These are phyloP conservation scores for Trichomonascaceae sp. DNA, from an alignment of 1,139 yeast genomes.

Conservation along the genomic window DNA sequence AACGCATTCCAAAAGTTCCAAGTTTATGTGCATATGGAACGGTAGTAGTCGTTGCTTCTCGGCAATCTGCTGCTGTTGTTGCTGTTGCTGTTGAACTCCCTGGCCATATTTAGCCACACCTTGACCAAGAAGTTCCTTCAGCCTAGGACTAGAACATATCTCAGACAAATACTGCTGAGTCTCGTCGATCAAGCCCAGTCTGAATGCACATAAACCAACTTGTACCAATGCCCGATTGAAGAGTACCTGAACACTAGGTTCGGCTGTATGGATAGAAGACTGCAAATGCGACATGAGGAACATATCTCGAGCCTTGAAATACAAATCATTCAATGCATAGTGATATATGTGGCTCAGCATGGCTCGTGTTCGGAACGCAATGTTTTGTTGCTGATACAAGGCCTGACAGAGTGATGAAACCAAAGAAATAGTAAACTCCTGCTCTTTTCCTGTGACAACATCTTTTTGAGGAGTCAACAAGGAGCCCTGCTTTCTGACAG, in stretches of 20 bases:
- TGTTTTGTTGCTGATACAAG: constrained; percentile 59
- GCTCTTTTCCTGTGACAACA: constrained; percentile 15
- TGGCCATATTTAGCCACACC: constrained; percentile 69
- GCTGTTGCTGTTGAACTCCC: constrained; percentile 10
- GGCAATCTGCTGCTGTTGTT: constrained; percentile 23
- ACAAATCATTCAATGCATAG: constrained; percentile 82
- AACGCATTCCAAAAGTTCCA: constrained; percentile 91
- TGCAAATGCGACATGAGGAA: constrained; percentile 81
- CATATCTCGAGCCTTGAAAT: constrained; percentile 80
- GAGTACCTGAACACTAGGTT: constrained; percentile 78
- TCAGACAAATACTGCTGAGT: constrained; percentile 85
- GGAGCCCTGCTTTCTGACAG: constrained; percentile 18
- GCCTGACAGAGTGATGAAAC: constrained; percentile 61
- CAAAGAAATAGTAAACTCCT: constrained; percentile 45
- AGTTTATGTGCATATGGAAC: constrained; percentile 96
- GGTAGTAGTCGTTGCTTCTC: constrained; percentile 87
- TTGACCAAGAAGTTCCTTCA: constrained; percentile 92
- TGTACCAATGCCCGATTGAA: constrained; percentile 95
- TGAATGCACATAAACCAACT: constrained; percentile 93
- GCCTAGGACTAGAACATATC: constrained; percentile 77
- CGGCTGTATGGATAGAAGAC: constrained; percentile 74
- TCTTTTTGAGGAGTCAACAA: constrained; percentile 30
- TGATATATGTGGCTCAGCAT: constrained; percentile 82
- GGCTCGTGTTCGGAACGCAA: constrained; percentile 74
- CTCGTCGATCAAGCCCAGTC: constrained; percentile 79